phyloP scores from a whole-genome alignment of 352 stramenopile genomes.

The Pythium chondricola region DNA sequence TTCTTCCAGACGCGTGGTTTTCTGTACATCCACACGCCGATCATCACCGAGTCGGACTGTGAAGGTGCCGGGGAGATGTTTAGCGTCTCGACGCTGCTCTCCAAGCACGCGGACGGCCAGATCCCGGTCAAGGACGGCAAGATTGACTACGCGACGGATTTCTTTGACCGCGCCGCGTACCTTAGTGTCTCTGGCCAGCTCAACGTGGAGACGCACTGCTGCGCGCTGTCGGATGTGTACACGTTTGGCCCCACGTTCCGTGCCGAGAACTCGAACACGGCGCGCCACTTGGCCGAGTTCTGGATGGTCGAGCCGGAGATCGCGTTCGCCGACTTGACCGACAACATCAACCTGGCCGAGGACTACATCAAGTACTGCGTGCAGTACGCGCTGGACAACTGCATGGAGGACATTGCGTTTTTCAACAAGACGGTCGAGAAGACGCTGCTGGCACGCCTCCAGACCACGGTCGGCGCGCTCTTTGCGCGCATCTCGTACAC shows the following conservation, averaged over 20 bases:
- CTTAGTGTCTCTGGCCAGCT: constrained; percentile 97
- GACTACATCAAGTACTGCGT: constrained; percentile 96
- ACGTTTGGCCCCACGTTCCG: constrained; percentile 99
- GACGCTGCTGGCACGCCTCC: constrained; percentile 69
- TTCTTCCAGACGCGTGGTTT: constrained; percentile 93
- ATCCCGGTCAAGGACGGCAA: constrained; percentile 46
- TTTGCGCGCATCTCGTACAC: constrained; percentile 91
- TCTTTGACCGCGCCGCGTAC: constrained; percentile 84
- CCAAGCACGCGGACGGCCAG: constrained; percentile 68
- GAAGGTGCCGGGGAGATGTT: constrained; percentile 98
- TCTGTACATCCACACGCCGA: constrained; percentile 93
- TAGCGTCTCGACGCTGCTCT: constrained; percentile 89
- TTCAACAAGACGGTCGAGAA: constrained; percentile 93
- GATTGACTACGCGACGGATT: constrained; percentile 91
- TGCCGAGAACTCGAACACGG: constrained; percentile 98
- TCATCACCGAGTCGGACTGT: constrained; percentile 96
- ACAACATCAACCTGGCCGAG: constrained; percentile 94
- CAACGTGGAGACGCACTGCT: constrained; percentile 94
- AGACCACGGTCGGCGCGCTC: constrained; percentile 35
- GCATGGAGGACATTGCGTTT: constrained; percentile 90
- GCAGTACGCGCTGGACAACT: constrained; percentile 90
- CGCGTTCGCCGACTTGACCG: constrained; percentile 80
- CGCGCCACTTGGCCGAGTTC: constrained; percentile 97
- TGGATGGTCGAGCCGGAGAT: constrained; percentile 98
- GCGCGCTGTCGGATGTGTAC: constrained; percentile 88